These are phyloP conservation scores for Allium fistulosum DNA, from an alignment of 106 monocot species.

Conservation along the genomic window DNA sequence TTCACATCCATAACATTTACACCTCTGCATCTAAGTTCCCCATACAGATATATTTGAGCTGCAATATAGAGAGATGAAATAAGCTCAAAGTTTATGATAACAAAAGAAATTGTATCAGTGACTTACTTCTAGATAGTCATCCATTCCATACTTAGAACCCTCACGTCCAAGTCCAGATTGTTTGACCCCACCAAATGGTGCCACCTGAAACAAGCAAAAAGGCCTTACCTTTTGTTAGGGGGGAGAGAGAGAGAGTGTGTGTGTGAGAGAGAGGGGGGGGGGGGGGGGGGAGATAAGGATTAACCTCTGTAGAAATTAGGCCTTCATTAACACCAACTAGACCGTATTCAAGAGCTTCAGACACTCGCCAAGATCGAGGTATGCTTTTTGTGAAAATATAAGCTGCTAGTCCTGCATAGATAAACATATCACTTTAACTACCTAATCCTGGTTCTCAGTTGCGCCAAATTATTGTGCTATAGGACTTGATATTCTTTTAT, in stretches of 20 bases:
- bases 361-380: conserved; percentile 82
- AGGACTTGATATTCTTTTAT: no score
- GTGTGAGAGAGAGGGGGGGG: neutral
- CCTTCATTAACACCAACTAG: conserved; percentile 95
- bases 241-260: no score
- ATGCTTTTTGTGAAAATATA: conserved; percentile 86
- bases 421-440: neutral
- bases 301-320: conserved; percentile 83
- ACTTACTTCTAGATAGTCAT: conserved; percentile 79
- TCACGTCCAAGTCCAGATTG: conserved; percentile 97
- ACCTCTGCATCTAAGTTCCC: conserved; percentile 53
- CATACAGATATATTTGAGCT: conserved; percentile 95
- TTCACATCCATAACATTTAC: neutral
- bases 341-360: conserved; percentile 97
- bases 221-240: no score
- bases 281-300: neutral
- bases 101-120: neutral
- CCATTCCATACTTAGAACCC: conserved; percentile 98
- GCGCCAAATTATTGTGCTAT: no score
- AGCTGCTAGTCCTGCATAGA: conserved; percentile 66
- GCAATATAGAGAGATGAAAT: conserved; percentile 10
- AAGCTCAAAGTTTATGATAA: neutral
- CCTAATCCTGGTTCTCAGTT: neutral
- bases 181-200: conserved; percentile 96
- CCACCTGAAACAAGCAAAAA: conserved; percentile 38